A percentile compares a stretch with the other conserved stretches of the same genome.
phyloP scores from a whole-genome alignment of 2,329 filamentous ascomycete species.

The Stromatinia cepivora region DNA sequence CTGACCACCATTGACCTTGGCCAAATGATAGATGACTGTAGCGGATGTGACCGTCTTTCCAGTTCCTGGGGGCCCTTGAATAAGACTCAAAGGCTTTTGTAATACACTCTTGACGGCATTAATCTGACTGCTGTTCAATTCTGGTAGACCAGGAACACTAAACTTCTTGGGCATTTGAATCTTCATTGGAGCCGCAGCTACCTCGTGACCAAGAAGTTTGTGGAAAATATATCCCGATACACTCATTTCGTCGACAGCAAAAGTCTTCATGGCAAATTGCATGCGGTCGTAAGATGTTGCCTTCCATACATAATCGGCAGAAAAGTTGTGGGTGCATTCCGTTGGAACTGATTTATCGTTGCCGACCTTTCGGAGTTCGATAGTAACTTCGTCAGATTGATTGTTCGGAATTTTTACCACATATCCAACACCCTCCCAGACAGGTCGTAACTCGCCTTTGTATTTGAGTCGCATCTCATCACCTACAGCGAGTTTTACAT shows the following conservation, averaged over 20 bases:
- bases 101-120: constrained; percentile 94
- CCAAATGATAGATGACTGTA: constrained; percentile 96
- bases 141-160: constrained; percentile 88
- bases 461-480: constrained; percentile 99
- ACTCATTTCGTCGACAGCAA: constrained; percentile 96
- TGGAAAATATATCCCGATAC: constrained; percentile 99
- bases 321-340: constrained; percentile 96
- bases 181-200: constrained; percentile 92
- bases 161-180: constrained; percentile 95
- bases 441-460: constrained; percentile 84
- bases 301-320: constrained; percentile 99
- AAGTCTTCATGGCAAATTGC: constrained; percentile 99
- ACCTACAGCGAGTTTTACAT: constrained; percentile 95
- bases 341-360: constrained; percentile 96
- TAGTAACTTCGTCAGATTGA: constrained; percentile 94
- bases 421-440: constrained; percentile 98
- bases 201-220: constrained; percentile 91
- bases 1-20: constrained; percentile 91
- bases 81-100: constrained; percentile 89
- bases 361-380: constrained; percentile 89
- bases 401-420: constrained; percentile 99
- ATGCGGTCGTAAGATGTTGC: constrained; percentile 98
- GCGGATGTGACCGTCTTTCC: constrained; percentile 98
- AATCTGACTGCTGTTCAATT: constrained; percentile 93
- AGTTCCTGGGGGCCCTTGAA: constrained; percentile 94